These are phyloP conservation scores for Suillus occidentalis DNA, from an alignment of 768 basidiomycete genomes.

Conservation along the genomic window DNA sequence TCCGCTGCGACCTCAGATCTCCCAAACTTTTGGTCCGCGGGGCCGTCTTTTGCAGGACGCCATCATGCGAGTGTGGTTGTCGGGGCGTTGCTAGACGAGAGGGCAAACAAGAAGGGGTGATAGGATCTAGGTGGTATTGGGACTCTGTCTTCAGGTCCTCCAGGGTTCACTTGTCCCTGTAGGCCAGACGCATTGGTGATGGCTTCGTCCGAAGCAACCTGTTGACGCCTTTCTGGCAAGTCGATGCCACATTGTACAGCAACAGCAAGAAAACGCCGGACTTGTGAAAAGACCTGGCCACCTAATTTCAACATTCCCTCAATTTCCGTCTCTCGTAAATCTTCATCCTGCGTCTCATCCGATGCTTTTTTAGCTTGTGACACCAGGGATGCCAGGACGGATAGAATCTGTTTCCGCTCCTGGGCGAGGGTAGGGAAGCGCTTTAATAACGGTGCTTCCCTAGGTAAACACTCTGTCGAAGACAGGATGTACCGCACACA, in stretches of 20 bases:
- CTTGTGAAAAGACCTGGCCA: constrained; percentile 77
- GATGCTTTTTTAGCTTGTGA: constrained; percentile 72
- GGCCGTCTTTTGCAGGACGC: constrained; percentile 28
- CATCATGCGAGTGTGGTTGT: constrained; percentile 27
- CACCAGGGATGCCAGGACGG: constrained; percentile 79
- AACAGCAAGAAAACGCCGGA: constrained; percentile 76
- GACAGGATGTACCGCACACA: constrained; percentile 87
- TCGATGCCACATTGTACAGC: constrained; percentile 75
- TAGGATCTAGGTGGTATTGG: constrained; percentile 13
- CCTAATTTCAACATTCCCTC: constrained; percentile 80
- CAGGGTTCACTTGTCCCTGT: constrained; percentile 18
- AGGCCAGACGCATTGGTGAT: constrained; percentile 9
- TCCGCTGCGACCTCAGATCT: constrained; percentile 43
- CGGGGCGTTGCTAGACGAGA: constrained; percentile 30
- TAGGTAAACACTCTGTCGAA: constrained; percentile 78
- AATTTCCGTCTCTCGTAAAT: constrained; percentile 54
- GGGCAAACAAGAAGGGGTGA: constrained; percentile 11
- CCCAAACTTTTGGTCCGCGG: constrained; percentile 54
- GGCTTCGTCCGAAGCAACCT: constrained; percentile 19
- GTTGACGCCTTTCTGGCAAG: constrained; percentile 52
- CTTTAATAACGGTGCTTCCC: constrained; percentile 74
- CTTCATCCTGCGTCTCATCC: constrained; percentile 44
- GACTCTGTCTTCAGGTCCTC: constrained; percentile 15
- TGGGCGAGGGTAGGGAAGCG: constrained; percentile 64
- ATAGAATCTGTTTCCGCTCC: constrained; percentile 81